Evolutionary conservation across 805 yeast genomes (phyloP).

Genomic region (Limtongia smithiae): DNA sequence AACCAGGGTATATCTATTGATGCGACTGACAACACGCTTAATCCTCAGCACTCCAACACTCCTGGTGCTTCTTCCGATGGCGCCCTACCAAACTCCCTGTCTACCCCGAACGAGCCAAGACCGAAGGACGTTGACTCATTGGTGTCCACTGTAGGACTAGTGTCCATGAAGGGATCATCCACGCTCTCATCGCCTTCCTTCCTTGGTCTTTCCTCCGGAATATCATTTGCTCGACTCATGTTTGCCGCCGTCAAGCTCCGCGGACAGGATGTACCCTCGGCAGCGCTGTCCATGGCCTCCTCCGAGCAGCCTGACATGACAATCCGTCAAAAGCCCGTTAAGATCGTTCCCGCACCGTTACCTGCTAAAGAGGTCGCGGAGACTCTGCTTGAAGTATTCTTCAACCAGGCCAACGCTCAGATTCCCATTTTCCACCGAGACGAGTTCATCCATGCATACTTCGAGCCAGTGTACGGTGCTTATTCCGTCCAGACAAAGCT

Average conservation of each 20-base stretch:
- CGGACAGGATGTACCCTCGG: slow-evolving; percentile 34
- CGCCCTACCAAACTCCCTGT: background rate
- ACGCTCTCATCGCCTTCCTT: slow-evolving; percentile 30
- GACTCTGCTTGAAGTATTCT: slow-evolving; percentile 58
- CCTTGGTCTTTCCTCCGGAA: slow-evolving; percentile 44
- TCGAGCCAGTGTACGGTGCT: slow-evolving; percentile 76
- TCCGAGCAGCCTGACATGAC: slow-evolving; percentile 30
- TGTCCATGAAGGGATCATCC: slow-evolving; percentile 31
- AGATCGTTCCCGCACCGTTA: slow-evolving; percentile 46
- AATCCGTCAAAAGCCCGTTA: slow-evolving; percentile 25
- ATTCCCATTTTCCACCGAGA: slow-evolving; percentile 82
- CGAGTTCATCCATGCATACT: slow-evolving; percentile 60
- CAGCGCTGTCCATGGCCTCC: slow-evolving; percentile 25
- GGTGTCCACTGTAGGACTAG: slow-evolving; percentile 34
- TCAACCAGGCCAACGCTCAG: slow-evolving; percentile 78
- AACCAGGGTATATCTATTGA: slow-evolving; percentile 41
- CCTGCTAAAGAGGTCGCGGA: slow-evolving; percentile 74
- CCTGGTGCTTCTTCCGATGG: background rate
- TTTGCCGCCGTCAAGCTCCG: slow-evolving; percentile 64
- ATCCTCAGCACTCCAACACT: background rate
- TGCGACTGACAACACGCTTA: slow-evolving; percentile 22
- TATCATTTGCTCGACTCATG: slow-evolving; percentile 72
- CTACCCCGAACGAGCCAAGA: background rate
- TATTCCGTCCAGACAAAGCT: slow-evolving; percentile 52
- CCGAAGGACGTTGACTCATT: slow-evolving; percentile 30